Conservation (phyloP, 306 rosid genomes). For the Prosopis cineraria region DNA sequence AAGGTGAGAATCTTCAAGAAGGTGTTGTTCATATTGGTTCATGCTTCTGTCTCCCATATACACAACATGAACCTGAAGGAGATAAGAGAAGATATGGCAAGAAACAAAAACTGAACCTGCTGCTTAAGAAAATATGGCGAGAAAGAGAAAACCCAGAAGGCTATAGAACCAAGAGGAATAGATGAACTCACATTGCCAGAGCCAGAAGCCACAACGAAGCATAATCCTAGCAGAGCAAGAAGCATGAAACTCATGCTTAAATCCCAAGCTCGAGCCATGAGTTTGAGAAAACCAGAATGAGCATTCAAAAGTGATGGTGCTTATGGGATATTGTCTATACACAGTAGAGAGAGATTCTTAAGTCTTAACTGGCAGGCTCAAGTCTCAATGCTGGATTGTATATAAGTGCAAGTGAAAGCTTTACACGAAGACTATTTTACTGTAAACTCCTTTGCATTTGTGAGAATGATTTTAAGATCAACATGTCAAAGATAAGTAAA, state of each 20-base stretch:
- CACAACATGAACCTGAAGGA: slow-evolving; percentile 59
- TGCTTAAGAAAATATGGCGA: neutral
- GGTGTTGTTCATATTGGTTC: slow-evolving; percentile 38
- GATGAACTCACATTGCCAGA: slow-evolving; percentile 49
- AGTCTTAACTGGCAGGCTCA: neutral
- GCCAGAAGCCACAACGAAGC: slow-evolving; percentile 38
- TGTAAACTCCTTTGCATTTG: neutral
- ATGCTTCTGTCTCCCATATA: slow-evolving; percentile 51
- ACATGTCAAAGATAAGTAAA: neutral
- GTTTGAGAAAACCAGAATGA: slow-evolving; percentile 5
- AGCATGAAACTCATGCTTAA: slow-evolving; percentile 29
- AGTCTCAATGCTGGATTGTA: neutral
- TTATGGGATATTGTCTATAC: neutral
- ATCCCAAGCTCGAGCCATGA: slow-evolving; percentile 48
- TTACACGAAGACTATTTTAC: neutral
- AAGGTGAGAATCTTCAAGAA: slow-evolving; percentile 57
- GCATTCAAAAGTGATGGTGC: neutral
- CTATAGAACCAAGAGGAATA: neutral
- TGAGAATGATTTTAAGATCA: neutral
- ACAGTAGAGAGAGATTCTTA: neutral
- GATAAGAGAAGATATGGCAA: slow-evolving; percentile 19
- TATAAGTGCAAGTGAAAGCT: neutral
- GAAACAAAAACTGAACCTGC: neutral
- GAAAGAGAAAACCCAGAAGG: neutral
- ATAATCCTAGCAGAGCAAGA: slow-evolving; percentile 36